Base-by-base conservation (phyloP, 1,284 basidiomycete species). In the Peniophora sp. region DNA sequence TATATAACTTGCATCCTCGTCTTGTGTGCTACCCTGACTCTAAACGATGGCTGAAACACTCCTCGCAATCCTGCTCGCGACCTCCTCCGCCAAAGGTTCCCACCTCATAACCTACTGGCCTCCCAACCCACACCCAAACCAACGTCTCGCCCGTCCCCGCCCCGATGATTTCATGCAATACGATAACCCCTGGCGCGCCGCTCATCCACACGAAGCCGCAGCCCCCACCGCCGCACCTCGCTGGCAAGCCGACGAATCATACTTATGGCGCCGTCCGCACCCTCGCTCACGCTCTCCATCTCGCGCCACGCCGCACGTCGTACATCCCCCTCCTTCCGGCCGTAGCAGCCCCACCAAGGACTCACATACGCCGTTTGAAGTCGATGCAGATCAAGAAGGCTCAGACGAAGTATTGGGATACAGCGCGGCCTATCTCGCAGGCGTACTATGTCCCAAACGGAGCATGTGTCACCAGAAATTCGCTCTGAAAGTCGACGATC, bases 381-480 rank as follows among this genome's bases (percentile, higher is more conserved):
- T 32, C 27, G 27, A 32, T 12, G 55, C 53, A 12, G 44, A 55
- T 36, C 55, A 53, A 12, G 69, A 74, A 39, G 79, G 81, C 51
- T 89, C 87, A 60, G 82, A 85, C 53, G 72, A 73, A 46, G 71
- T 90, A 17, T 78, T 98, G 34, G 89, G 88, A 3, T 97, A 92
- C 66, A 80, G 85, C 8, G 71, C 86, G 12, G 84, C 88, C 54
- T 89, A 93, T 59, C 75, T 98, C 27, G 89, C 91, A 22, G 80
- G 79, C 49, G 73, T 97, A 54, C 75, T 98, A 6, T 89, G 86
- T 53, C 93, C 94, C 0, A 80, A 85, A 44, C 70, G 73, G 25
- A 77, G 85, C 16, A 81, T 94, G 63, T 97, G 93, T 62, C 92
- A 98, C 66, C 91, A 93, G 64, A 92, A 92, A 62, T 98, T 97